Conservation (phyloP, 768 basidiomycete species). For the Suillus discolor region DNA sequence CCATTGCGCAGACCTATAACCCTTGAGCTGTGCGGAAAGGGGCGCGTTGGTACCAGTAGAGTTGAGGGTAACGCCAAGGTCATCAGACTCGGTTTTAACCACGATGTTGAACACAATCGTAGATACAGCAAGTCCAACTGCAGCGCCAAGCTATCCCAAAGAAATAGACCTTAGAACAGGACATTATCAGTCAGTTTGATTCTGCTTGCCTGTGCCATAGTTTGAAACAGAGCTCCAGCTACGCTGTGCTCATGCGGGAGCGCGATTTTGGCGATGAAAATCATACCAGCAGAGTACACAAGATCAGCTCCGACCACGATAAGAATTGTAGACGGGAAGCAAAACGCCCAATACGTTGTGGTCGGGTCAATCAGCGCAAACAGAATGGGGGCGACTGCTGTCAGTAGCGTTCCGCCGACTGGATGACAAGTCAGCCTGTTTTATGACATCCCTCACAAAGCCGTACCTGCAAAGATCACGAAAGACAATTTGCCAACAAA, state of each 20-base stretch:
- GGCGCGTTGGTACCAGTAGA: constrained; percentile 33
- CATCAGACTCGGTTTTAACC: constrained; percentile 33
- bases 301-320: constrained; percentile 80
- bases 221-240: constrained; percentile 76
- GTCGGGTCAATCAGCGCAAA: constrained; percentile 67
- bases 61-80: constrained; percentile 34
- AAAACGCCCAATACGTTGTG: constrained; percentile 71
- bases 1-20: constrained; percentile 71
- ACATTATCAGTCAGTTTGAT: not conserved
- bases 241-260: constrained; percentile 74
- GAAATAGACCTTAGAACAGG: not conserved
- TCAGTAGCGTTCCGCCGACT: constrained; percentile 64
- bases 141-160: constrained; percentile 55
- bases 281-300: constrained; percentile 68
- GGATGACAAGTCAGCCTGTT: constrained; percentile 5
- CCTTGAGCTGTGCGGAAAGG: constrained; percentile 41
- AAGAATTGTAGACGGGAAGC: constrained; percentile 67
- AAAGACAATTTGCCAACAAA: constrained; percentile 58
- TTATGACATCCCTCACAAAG: not conserved
- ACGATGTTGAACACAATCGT: constrained; percentile 71
- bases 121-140: constrained; percentile 69
- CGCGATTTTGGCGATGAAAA: constrained; percentile 63
- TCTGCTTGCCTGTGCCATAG: constrained; percentile 66
- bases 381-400: constrained; percentile 58
- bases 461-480: constrained; percentile 55